Conservation (phyloP, 768 basidiomycete genomes). For the Obba rivulosa region DNA sequence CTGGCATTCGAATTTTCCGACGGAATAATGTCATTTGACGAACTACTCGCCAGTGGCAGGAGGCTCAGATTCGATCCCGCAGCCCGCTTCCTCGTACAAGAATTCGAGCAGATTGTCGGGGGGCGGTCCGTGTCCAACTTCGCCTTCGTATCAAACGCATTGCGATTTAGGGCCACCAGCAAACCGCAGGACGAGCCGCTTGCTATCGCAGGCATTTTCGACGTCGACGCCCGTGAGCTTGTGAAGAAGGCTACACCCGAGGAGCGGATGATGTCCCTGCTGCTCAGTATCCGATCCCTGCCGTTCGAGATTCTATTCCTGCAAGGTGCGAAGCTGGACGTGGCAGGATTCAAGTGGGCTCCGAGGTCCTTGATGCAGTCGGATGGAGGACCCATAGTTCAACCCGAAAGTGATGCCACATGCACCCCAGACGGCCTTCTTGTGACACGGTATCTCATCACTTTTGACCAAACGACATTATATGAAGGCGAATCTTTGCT, state of each 20-base stretch:
- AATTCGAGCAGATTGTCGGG: too few species aligned
- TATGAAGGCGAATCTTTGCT: too few species aligned
- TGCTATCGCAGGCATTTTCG: slow-evolving; percentile 2
- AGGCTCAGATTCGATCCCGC: too few species aligned
- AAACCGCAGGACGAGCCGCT: slow-evolving; percentile 2
- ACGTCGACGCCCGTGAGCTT: not conserved
- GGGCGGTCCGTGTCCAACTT: too few species aligned
- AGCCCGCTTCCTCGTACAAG: too few species aligned
- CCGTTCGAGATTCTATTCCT: not conserved
- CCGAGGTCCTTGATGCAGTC: too few species aligned
- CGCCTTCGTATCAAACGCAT: too few species aligned
- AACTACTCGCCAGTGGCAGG: too few species aligned
- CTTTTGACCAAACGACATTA: not conserved
- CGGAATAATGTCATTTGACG: not conserved
- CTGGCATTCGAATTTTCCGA: slow-evolving; percentile 5
- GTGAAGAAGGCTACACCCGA: not conserved
- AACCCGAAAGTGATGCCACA: too few species aligned
- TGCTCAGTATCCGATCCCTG: not conserved
- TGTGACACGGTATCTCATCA: not conserved
- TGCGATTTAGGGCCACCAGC: slow-evolving; percentile 2
- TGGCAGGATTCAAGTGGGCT: not conserved
- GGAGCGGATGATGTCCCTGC: slow-evolving; percentile 1
- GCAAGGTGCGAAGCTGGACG: too few species aligned
- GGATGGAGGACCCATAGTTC: too few species aligned
- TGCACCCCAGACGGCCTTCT: not conserved